These are phyloP conservation scores for Mallotus japonicus DNA, from an alignment of 441 rosid species.

Conservation along the genomic window DNA sequence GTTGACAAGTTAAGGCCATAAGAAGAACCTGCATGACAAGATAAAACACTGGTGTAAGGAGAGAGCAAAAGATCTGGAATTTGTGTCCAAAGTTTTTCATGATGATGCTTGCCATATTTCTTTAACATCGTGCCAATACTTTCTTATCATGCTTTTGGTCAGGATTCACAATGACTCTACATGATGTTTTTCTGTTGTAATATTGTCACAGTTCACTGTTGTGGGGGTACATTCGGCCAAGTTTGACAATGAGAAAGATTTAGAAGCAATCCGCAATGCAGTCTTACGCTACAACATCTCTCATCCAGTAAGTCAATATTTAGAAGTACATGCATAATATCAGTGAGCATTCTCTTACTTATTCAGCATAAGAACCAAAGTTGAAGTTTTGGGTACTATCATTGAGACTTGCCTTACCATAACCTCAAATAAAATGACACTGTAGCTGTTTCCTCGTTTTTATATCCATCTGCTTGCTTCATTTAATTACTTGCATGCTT, in stretches of 20 bases:
- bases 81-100: neutral
- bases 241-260: constrained; percentile 95
- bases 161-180: neutral
- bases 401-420: too few species aligned
- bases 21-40: neutral
- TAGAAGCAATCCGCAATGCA: constrained; percentile 90
- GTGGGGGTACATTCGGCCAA: constrained; percentile 99
- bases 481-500: too few species aligned
- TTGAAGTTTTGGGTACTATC: neutral
- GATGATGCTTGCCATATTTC: neutral
- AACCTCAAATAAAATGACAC: too few species aligned
- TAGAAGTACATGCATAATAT: constrained; percentile 11
- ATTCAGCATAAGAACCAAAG: neutral
- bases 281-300: constrained; percentile 79
- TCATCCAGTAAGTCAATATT: constrained; percentile 68
- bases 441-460: too few species aligned
- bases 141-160: neutral
- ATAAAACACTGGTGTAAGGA: neutral
- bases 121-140: neutral
- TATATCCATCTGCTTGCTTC: too few species aligned
- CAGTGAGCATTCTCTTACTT: neutral
- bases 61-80: neutral
- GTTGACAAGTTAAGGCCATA: neutral
- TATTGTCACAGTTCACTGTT: constrained; percentile 66
- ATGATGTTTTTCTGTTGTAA: constrained; percentile 6